phyloP scores from a whole-genome alignment of 2,329 filamentous ascomycete species.

The Stagonosporopsis tanaceti region DNA sequence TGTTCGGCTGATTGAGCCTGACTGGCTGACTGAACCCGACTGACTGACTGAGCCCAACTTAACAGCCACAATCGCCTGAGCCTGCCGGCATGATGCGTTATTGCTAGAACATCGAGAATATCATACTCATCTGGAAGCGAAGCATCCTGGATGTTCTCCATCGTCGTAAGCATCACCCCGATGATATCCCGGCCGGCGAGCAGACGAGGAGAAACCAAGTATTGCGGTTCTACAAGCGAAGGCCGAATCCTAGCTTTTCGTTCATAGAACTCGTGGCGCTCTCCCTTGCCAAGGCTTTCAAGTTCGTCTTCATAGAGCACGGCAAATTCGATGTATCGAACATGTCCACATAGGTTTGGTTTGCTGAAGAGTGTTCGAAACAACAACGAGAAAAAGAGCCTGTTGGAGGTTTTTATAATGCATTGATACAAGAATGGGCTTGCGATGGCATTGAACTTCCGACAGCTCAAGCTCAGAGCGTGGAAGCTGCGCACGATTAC shows the following conservation, averaged over 20 bases:
- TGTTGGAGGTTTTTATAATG: slow-evolving; percentile 13
- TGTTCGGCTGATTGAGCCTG: no score
- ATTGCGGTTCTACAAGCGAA: not conserved
- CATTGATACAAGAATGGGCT: slow-evolving; percentile 29
- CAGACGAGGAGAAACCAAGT: no score
- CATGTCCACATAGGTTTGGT: not conserved
- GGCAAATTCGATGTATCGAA: slow-evolving; percentile 2
- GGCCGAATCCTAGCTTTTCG: no score
- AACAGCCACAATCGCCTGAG: not conserved
- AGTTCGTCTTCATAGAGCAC: not conserved
- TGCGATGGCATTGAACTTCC: slow-evolving; percentile 19
- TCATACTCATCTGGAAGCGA: not conserved
- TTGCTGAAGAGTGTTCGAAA: not conserved
- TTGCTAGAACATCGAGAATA: not conserved
- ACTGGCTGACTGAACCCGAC: no score
- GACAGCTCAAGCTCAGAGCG: slow-evolving; percentile 25
- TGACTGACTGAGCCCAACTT: not conserved
- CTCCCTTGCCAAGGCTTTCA: not conserved
- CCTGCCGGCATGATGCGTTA: not conserved
- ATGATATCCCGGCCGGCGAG: not conserved
- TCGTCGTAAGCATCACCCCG: not conserved
- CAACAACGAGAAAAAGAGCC: not conserved
- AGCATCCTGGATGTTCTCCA: not conserved
- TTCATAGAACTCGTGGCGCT: not conserved
- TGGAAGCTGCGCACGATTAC: slow-evolving; percentile 13